Evolutionary conservation across 495 filamentous ascomycete genomes (phyloP), one percentile per base, ranked within the genome.

Genomic region (Parathielavia hyrcaniae): DNA sequence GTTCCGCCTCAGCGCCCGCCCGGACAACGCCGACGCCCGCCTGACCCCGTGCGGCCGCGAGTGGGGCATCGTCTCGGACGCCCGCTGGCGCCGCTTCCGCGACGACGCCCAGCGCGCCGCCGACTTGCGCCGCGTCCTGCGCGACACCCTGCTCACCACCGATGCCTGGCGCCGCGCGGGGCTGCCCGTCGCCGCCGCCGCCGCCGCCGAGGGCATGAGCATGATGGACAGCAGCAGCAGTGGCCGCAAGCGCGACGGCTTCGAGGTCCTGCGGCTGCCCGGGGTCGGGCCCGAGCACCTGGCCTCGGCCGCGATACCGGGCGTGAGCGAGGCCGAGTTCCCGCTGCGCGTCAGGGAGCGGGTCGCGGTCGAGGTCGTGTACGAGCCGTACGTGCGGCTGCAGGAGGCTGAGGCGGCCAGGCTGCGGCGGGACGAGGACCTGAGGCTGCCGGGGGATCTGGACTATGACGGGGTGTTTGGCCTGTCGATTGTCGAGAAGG

Each of bases 21-120:
- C 91, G 50, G 93, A 98, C 75, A 97, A 98, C 69, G 93, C 93
- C 41, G 93, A 98, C 72, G 66, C 85, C 5, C 86, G 93, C 9
- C 82, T 98, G 20, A 97, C 95, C 5, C 79, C 81, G 8, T 83
- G 83, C 68, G 93, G 90, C 14, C 83, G 86, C 50, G 74, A 76
- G 0, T 88, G 85, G 53, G 90, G 93, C 52, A 81, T 92, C 36
- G 87, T 97, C 7, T 74, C 80, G 12, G 86, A 96, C 68, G 74
- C 76, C 53, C 86, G 93, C 32, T 98, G 93, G 92, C 57, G 71
- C 2, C 70, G 71, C 19, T 95, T 89, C 77, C 68, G 71, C 46
- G 77, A 81, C 55, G 82, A 86, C 26, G 77, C 81, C 41, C 66
- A 71, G 0, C 78, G 86, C 61, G 86, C 93, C 55, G 72, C 77